Evolutionary conservation across 495 filamentous ascomycete species (phyloP).

Genomic region (Hypoxylon crocopeplum): DNA sequence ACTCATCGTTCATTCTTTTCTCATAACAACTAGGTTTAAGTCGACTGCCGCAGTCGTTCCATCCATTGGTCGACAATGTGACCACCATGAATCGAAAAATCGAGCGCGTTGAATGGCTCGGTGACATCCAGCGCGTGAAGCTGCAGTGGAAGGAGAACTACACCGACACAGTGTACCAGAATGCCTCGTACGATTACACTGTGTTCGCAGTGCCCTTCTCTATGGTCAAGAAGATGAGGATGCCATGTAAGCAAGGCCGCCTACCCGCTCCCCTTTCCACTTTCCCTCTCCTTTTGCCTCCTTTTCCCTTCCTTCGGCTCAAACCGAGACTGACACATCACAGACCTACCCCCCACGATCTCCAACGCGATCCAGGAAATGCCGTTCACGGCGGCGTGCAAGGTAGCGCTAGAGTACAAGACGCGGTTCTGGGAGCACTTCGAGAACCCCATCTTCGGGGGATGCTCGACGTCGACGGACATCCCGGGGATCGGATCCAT

Average conservation of each 20-base stretch:
- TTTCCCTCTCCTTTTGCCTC: too few relatives aligned
- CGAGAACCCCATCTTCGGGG: conserved; percentile 65
- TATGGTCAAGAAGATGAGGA: conserved; percentile 60
- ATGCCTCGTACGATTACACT: conserved; percentile 67
- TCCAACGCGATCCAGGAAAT: conserved; percentile 66
- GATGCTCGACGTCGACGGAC: conserved; percentile 61
- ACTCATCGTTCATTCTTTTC: too few relatives aligned
- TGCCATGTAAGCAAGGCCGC: conserved; percentile 43
- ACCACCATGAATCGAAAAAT: conserved; percentile 63
- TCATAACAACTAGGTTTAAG: conserved; percentile 47
- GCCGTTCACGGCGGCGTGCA: conserved; percentile 66
- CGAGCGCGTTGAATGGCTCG: conserved; percentile 51
- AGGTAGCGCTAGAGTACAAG: conserved; percentile 68
- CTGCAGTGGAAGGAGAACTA: conserved; percentile 56
- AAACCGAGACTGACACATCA: not conserved
- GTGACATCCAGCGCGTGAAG: conserved; percentile 50
- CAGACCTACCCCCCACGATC: conserved; percentile 48
- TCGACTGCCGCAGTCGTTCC: conserved; percentile 66
- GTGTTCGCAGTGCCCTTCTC: conserved; percentile 69
- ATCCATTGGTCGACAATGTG: conserved; percentile 61
- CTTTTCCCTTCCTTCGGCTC: not conserved
- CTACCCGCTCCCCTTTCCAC: not conserved
- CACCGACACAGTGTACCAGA: conserved; percentile 50
- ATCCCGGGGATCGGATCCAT: conserved; percentile 64
- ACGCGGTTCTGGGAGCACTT: conserved; percentile 74